A percentile compares a stretch with the other conserved stretches of the same genome.
phyloP scores from a whole-genome alignment of 2,329 filamentous ascomycete species.

The Lithohypha guttulata region DNA sequence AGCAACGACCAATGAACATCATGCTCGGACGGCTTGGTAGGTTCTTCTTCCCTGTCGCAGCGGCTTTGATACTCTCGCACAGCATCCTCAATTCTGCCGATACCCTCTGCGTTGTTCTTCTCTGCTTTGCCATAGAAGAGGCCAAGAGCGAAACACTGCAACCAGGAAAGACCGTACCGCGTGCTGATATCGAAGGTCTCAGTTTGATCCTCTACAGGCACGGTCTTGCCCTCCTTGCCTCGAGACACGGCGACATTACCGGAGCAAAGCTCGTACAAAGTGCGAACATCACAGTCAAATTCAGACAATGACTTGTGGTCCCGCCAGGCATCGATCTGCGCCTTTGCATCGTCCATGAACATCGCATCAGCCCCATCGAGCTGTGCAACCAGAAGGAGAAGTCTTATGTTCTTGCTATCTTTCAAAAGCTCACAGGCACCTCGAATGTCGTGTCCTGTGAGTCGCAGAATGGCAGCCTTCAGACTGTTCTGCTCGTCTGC shows the following conservation, averaged over 20 bases:
- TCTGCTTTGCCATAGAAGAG: conserved; percentile 74
- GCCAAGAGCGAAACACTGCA: conserved; percentile 80
- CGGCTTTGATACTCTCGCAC: conserved; percentile 65
- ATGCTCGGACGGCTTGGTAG: conserved; percentile 46
- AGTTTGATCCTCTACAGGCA: conserved; percentile 65
- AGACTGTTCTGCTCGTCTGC: conserved; percentile 30
- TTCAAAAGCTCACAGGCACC: conserved; percentile 75
- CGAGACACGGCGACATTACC: conserved; percentile 79
- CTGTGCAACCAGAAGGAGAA: conserved; percentile 75
- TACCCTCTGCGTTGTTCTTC: conserved; percentile 25
- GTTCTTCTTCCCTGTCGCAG: conserved; percentile 58
- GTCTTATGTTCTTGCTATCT: conserved; percentile 64
- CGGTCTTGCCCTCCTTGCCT: conserved; percentile 52
- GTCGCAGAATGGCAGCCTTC: conserved; percentile 55
- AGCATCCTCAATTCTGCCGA: conserved; percentile 58
- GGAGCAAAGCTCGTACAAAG: conserved; percentile 78
- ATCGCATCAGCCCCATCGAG: conserved; percentile 58
- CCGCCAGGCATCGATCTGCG: conserved; percentile 77
- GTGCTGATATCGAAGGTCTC: conserved; percentile 72
- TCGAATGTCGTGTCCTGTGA: conserved; percentile 66
- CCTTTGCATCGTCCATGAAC: conserved; percentile 61
- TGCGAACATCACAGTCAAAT: conserved; percentile 70
- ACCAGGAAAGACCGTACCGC: conserved; percentile 81
- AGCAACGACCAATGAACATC: conserved; percentile 76
- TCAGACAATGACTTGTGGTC: conserved; percentile 75